Conservation (phyloP, 352 stramenopile species). For the Globisporangium solare region DNA sequence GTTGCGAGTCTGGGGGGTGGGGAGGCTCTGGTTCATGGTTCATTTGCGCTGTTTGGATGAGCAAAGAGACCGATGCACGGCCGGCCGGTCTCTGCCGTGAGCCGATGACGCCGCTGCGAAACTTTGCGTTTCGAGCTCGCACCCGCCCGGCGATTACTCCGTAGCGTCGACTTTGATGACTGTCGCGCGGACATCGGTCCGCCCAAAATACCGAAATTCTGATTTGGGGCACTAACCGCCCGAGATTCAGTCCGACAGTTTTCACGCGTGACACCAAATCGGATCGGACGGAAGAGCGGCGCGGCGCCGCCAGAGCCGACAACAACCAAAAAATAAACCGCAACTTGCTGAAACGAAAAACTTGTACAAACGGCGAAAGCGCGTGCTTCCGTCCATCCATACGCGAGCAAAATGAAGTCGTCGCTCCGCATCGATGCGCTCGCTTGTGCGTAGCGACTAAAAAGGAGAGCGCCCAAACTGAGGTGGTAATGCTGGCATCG, state of each 20-base stretch:
- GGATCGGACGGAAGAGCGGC: neutral
- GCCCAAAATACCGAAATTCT: constrained; percentile 15
- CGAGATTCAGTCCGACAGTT: neutral
- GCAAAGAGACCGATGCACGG: no score
- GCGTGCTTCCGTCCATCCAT: no score
- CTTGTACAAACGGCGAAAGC: no score
- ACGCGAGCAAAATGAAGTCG: no score
- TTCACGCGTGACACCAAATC: neutral
- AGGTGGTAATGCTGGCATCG: neutral
- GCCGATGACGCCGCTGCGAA: neutral
- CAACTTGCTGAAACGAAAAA: no score
- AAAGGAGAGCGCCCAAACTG: no score
- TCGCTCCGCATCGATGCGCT: neutral
- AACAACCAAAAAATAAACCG: no score
- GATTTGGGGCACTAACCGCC: constrained; percentile 4
- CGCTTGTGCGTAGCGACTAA: neutral
- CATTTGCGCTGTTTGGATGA: no score
- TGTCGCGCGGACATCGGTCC: neutral
- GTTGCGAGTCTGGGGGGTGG: no score
- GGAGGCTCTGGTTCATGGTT: no score
- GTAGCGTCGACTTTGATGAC: neutral
- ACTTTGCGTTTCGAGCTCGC: neutral
- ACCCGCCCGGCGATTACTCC: neutral
- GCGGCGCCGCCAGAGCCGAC: neutral
- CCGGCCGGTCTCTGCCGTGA: neutral